phyloP scores from a whole-genome alignment of 208 protist species.

The Acanthamoeba rhysodes region DNA sequence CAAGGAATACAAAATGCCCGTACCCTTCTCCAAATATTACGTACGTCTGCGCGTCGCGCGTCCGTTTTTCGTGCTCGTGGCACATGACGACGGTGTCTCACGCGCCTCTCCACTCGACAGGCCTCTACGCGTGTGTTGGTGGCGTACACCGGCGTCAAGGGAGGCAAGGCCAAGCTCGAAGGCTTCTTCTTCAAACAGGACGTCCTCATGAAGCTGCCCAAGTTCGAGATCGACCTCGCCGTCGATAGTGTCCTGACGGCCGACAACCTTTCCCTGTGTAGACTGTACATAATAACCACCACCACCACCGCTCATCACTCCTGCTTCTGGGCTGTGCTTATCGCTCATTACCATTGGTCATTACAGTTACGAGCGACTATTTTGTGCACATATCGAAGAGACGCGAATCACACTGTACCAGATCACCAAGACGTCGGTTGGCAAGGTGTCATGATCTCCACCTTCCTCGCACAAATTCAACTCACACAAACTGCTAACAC shows the following conservation, averaged over 20 bases:
- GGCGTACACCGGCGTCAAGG: neutral
- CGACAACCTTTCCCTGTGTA: neutral
- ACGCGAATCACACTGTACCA: constrained; percentile 28
- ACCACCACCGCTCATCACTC: neutral
- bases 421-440: neutral
- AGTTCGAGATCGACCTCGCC: constrained; percentile 5
- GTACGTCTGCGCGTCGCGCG: neutral
- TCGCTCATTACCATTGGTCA: neutral
- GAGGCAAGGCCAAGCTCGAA: constrained; percentile 7
- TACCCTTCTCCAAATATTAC: neutral
- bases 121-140: constrained; percentile 1
- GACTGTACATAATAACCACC: too few relatives aligned
- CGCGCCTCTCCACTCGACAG: neutral
- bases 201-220: neutral
- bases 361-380: constrained; percentile 51
- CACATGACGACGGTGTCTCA: too few relatives aligned
- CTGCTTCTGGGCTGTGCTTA: neutral
- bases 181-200: constrained; percentile 57
- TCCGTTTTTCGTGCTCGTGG: too few relatives aligned
- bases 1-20: neutral
- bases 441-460: neutral
- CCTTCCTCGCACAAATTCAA: too few relatives aligned
- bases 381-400: constrained; percentile 26
- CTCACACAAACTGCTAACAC: too few relatives aligned
- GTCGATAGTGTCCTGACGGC: neutral